These are phyloP conservation scores for Monosporascus sp. DNA, from an alignment of 2,329 filamentous ascomycete species.

Conservation along the genomic window DNA sequence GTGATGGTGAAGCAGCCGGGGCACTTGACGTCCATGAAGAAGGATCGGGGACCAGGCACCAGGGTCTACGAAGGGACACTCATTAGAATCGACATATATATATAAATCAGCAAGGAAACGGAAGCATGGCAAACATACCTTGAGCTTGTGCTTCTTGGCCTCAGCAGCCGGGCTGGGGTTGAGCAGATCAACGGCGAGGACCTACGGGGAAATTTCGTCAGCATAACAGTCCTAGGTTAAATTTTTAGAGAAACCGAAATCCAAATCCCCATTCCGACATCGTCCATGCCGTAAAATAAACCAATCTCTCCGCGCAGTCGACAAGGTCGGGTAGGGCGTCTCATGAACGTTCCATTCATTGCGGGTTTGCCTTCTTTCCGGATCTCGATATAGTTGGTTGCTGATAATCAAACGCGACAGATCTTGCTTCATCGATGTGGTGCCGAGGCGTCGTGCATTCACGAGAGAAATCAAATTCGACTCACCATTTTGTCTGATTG, in stretches of 20 bases:
- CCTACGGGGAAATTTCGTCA: conserved; percentile 56
- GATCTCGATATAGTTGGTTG: not conserved
- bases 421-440: conserved; percentile 9
- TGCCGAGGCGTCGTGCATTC: not conserved
- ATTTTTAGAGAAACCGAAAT: conserved; percentile 1
- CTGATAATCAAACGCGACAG: not conserved
- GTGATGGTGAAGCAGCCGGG: conserved; percentile 99
- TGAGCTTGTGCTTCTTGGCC: conserved; percentile 99
- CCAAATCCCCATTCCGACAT: not conserved
- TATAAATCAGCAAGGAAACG: not conserved
- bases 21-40: conserved; percentile 99
- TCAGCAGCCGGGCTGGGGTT: conserved; percentile 97
- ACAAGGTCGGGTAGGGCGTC: not conserved
- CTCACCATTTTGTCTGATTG: conserved; percentile 68
- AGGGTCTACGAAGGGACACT: conserved; percentile 58
- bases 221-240: conserved; percentile 29
- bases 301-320: not conserved
- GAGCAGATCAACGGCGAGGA: conserved; percentile 99
- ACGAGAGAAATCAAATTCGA: conserved; percentile 13
- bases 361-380: not conserved
- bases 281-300: not conserved
- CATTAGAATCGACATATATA: conserved; percentile 10
- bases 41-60: conserved; percentile 93
- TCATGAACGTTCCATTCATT: not conserved
- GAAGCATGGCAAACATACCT: conserved; percentile 59